Base-by-base conservation (phyloP, 768 basidiomycete species). In the Gymnopilus dilepis region DNA sequence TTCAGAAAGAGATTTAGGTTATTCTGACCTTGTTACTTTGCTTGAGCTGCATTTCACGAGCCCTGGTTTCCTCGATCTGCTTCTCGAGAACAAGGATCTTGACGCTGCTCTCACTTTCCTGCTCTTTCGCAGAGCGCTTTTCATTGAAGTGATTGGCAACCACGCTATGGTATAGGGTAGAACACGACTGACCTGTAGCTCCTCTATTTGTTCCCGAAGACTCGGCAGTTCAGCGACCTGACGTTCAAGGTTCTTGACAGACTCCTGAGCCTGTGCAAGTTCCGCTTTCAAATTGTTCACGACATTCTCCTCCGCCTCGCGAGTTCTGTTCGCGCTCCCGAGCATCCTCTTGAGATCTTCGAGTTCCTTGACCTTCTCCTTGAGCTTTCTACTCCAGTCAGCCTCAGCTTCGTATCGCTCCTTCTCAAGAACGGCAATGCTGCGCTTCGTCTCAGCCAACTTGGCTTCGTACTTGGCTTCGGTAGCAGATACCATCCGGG, bases 351-450 rank as follows among this genome's bases (percentile, higher is more conserved):
- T 86, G 62, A 95, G 69, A 52, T 86, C 84, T 59, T 97, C 94
- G 19, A 89, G 77, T 71, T 97, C 95, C 64, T 82, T 83, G 22
- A 84, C 80, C 70, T 94, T 91, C 68, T 93, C 90, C 24, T 83
- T 83, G 31, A 98, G 78, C 71, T 94, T 95, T 59, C 82, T 82
- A 70, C 90, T 91, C 93, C 95, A 97, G 63, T 93, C 90, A 24
- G 91, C 89, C 68, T 99, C 97, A 30, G 84, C 84, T 52, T 97
- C 95, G 56, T 84, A 88, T 38, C 95, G 83, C 73, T 99, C 97
- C 66, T 84, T 86, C 77, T 98, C 97, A 21, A 88, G 73, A 8
- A 78, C 77, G 4, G 77, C 69, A 24, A 97, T 74, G 56, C 86
- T 85, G 63, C 81, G 80, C 63, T 84, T 85, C 65, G 97, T 73